Evolutionary conservation across 768 basidiomycete species (phyloP).

Genomic region (Pleurotus sapidus): DNA sequence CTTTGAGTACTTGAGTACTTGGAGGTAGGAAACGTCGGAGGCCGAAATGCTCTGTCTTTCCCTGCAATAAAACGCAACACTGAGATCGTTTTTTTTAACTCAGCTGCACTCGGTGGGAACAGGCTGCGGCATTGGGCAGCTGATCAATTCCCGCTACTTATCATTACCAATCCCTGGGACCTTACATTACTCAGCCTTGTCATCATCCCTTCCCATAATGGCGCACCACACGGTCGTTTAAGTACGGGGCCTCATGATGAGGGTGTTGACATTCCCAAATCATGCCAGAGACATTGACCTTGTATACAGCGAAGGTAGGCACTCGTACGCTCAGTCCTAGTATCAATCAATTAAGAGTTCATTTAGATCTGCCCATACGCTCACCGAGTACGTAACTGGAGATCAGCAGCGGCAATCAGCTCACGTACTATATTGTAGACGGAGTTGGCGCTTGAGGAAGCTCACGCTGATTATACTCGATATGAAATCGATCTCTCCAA

Average conservation of each 20-base stretch:
- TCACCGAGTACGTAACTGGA: background rate
- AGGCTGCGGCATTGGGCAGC: too few relatives aligned
- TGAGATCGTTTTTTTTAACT: too few relatives aligned
- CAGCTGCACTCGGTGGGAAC: too few relatives aligned
- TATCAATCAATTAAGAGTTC: background rate
- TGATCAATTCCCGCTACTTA: too few relatives aligned
- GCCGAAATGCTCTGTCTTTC: too few relatives aligned
- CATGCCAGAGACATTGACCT: constrained; percentile 5
- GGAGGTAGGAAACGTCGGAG: too few relatives aligned
- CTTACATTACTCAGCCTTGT: background rate
- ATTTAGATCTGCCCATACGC: constrained; percentile 2
- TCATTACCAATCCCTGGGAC: too few relatives aligned
- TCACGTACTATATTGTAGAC: constrained; percentile 28
- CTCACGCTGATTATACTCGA: constrained; percentile 41
- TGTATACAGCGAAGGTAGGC: constrained; percentile 1
- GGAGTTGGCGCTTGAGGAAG: constrained; percentile 62
- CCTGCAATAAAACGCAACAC: too few relatives aligned
- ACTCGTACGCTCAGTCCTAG: background rate
- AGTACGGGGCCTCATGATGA: background rate
- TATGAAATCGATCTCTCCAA: constrained; percentile 60
- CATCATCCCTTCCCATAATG: background rate
- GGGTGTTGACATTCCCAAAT: too few relatives aligned
- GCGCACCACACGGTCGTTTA: background rate
- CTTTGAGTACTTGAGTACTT: too few relatives aligned
- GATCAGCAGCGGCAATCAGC: background rate